A percentile compares a stretch with the other conserved stretches of the same genome.
Evolutionary conservation across 768 basidiomycete species (phyloP).

Genomic region (Leccinellum rugosiceps): DNA sequence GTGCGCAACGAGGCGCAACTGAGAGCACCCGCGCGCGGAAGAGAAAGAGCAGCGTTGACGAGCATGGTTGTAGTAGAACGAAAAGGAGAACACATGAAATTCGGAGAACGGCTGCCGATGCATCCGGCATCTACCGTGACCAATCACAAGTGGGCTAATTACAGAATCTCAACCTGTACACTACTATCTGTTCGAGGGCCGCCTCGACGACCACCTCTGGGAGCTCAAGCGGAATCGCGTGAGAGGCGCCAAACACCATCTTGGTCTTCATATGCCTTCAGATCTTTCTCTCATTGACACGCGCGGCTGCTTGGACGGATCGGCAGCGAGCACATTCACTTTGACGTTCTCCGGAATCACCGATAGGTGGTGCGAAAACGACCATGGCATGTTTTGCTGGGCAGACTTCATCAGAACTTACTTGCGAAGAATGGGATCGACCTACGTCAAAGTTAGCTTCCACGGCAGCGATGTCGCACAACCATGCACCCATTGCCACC

Average conservation of each 20-base stretch:
- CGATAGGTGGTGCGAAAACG: constrained; percentile 11
- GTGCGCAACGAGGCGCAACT: constrained; percentile 23
- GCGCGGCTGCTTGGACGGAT: constrained; percentile 3
- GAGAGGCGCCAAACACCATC: constrained; percentile 11
- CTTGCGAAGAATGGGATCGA: background rate
- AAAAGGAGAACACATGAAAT: constrained; percentile 13
- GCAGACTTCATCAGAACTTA: background rate
- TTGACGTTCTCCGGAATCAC: constrained; percentile 7
- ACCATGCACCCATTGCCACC: too few relatives aligned
- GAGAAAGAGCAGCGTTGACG: background rate
- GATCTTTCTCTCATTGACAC: constrained; percentile 1
- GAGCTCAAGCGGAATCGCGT: constrained; percentile 13
- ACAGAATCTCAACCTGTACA: background rate
- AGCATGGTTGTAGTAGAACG: constrained; percentile 8
- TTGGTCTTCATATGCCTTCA: constrained; percentile 4
- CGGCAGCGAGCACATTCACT: constrained; percentile 11
- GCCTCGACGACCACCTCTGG: constrained; percentile 13
- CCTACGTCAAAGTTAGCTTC: constrained; percentile 16
- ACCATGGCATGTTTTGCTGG: constrained; percentile 25
- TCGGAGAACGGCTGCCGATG: constrained; percentile 4
- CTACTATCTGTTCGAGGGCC: background rate
- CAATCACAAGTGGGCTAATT: constrained; percentile 17
- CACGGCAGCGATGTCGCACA: constrained; percentile 9
- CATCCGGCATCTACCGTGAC: constrained; percentile 17
- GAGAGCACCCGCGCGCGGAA: constrained; percentile 4